A percentile compares a stretch with the other conserved stretches of the same genome.
Evolutionary conservation across 2,329 filamentous ascomycete species (phyloP).

Genomic region (Paramyrothecium sp.): DNA sequence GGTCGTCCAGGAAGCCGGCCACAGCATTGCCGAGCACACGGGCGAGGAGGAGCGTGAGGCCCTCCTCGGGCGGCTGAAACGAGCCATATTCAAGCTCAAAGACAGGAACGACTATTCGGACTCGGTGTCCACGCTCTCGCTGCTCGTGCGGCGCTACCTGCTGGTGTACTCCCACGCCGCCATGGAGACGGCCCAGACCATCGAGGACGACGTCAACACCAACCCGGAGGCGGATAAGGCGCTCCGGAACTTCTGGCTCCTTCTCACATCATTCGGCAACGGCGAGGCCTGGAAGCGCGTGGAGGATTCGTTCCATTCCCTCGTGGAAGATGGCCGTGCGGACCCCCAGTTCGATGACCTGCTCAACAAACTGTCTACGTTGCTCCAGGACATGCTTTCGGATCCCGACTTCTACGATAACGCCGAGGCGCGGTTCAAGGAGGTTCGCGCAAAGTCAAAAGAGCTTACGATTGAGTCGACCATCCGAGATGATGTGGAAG

Average conservation of each 20-base stretch:
- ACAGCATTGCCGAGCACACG: conserved; percentile 73
- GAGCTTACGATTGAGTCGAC: conserved; percentile 66
- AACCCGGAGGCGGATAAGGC: conserved; percentile 76
- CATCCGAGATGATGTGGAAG: conserved; percentile 71
- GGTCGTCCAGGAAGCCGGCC: conserved; percentile 57
- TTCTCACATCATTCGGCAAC: conserved; percentile 79
- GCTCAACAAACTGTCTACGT: conserved; percentile 69
- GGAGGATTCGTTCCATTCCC: conserved; percentile 63
- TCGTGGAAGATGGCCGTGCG: conserved; percentile 71
- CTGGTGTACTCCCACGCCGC: conserved; percentile 72
- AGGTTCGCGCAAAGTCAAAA: conserved; percentile 53
- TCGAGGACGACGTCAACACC: conserved; percentile 68
- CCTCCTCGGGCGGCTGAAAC: conserved; percentile 72
- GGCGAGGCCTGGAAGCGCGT: conserved; percentile 72
- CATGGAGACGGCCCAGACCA: conserved; percentile 63
- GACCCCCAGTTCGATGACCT: conserved; percentile 83
- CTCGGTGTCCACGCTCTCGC: conserved; percentile 76
- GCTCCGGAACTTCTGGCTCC: conserved; percentile 74
- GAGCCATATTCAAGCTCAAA: conserved; percentile 71
- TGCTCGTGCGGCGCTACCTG: conserved; percentile 76
- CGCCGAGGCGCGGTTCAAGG: conserved; percentile 54
- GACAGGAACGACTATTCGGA: conserved; percentile 80
- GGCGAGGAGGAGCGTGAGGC: conserved; percentile 70
- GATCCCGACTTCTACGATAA: conserved; percentile 85
- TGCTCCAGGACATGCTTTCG: conserved; percentile 77